These are phyloP conservation scores for Toxoplasma gondii DNA, from an alignment of 169 alveolate genomes.

Conservation along the genomic window DNA sequence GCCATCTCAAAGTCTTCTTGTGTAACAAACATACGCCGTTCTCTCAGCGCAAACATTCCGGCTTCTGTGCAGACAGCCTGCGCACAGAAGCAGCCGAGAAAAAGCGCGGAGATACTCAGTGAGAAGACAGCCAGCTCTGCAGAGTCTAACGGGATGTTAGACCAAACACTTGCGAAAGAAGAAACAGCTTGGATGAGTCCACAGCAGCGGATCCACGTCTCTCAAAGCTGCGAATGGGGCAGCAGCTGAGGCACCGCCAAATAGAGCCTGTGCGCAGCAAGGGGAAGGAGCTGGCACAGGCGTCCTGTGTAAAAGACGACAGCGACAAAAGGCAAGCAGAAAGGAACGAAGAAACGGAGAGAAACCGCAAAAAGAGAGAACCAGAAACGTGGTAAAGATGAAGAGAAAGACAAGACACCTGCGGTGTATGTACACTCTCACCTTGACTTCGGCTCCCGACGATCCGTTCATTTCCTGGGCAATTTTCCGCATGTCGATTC, in stretches of 20 bases:
- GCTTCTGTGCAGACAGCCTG: conserved; percentile 99
- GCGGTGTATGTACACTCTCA: neutral
- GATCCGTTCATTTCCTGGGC: conserved; percentile 96
- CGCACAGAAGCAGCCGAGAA: neutral
- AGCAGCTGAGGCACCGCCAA: no score
- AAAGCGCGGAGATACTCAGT: neutral
- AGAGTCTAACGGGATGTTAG: no score
- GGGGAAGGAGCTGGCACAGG: no score
- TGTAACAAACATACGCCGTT: conserved; percentile 98
- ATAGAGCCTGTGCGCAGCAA: no score
- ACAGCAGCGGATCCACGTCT: no score
- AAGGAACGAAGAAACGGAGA: neutral
- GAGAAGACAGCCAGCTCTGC: neutral
- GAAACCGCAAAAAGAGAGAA: neutral
- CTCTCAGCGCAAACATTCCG: conserved; percentile 99
- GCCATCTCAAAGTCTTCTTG: conserved; percentile 92
- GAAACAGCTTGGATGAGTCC: no score
- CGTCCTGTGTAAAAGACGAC: no score
- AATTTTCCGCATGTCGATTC: conserved; percentile 94
- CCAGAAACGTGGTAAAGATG: conserved; percentile 87
- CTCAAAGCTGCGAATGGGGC: no score
- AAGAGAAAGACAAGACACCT: neutral
- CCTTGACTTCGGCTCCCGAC: conserved; percentile 98
- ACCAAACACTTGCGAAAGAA: no score
- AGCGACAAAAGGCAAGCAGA: no score